Percentiles rank a stretch among this genome's conserved stretches.
These are phyloP conservation scores for Suillus plorans DNA, from an alignment of 768 basidiomycete species.

Conservation along the genomic window DNA sequence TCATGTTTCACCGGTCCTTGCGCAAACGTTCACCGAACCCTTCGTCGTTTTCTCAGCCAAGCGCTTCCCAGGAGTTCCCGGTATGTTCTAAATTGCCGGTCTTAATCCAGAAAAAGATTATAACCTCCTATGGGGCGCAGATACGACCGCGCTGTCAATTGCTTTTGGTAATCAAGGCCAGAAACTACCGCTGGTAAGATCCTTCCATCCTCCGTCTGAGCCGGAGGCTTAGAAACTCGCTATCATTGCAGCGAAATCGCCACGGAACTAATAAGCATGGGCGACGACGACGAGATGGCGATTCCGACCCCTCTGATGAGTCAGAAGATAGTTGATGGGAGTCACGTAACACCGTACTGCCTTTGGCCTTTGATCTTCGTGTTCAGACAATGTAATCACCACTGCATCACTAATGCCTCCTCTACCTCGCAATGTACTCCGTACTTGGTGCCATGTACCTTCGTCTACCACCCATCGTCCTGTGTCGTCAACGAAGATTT, in stretches of 20 bases:
- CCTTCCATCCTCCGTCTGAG: slow-evolving; percentile 22
- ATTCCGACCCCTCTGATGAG: slow-evolving; percentile 66
- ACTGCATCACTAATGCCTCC: slow-evolving; percentile 17
- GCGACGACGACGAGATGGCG: slow-evolving; percentile 54
- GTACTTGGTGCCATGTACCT: slow-evolving; percentile 4
- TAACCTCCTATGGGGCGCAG: slow-evolving; percentile 38
- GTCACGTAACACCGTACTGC: slow-evolving; percentile 12
- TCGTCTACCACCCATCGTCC: slow-evolving; percentile 20
- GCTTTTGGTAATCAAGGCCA: slow-evolving; percentile 89
- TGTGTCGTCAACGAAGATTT: slow-evolving; percentile 13
- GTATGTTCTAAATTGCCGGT: slow-evolving; percentile 40
- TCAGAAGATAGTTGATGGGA: slow-evolving; percentile 52
- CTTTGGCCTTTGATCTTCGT: slow-evolving; percentile 7
- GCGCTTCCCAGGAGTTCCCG: slow-evolving; percentile 92
- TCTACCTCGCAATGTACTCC: slow-evolving; percentile 24
- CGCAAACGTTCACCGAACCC: slow-evolving; percentile 78
- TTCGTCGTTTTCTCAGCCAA: slow-evolving; percentile 92
- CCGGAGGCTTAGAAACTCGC: slow-evolving; percentile 22
- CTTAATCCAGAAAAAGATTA: slow-evolving; percentile 10
- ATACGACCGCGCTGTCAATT: slow-evolving; percentile 87
- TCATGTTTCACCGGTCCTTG: slow-evolving; percentile 72
- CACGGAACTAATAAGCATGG: slow-evolving; percentile 68
- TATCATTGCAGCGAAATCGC: slow-evolving; percentile 65
- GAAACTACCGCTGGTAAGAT: slow-evolving; percentile 78
- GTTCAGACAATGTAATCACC: slow-evolving; percentile 8